Evolutionary conservation across 1,284 basidiomycete genomes (phyloP), one percentile per base, ranked within the genome.

Genomic region (Puccinia sorghi): DNA sequence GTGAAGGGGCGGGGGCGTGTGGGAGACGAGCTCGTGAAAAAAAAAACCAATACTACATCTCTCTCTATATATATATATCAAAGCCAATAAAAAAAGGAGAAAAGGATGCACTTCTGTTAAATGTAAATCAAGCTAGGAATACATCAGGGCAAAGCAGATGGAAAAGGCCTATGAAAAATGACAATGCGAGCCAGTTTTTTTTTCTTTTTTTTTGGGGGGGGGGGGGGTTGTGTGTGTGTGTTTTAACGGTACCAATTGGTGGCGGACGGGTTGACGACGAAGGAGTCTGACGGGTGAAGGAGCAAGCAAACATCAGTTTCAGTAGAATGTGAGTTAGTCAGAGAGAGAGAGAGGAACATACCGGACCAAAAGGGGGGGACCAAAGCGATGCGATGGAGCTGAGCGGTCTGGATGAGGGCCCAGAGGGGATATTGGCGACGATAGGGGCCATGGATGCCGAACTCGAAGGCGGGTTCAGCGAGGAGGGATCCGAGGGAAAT

Each of bases 301-400:
- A 70, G 13, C 11, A 54, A 54, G 7, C 1, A 32, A 69, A 25
- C n/a, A n/a, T n/a, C n/a, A n/a, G n/a, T n/a, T n/a, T n/a, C n/a
- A n/a, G n/a, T n/a, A 69, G 37, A 50, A 52, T 46, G 52, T 41
- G 32, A 13, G n/a, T 4, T 4, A 37, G 11, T 20, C 27, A 0
- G 20, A 41, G 17, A 25, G 32, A 54, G 48, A 54, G 37, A 43
- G 32, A 43, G 8, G 17, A 4, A 41, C 74, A 43, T 11, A 77
- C 74, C 74, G 41, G 22, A 41, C 75, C 75, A 78, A 17, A 78
- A 70, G 9, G 75, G 71, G 4, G 32, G 39, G 12, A 70, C 64
- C 8, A 78, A 41, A 3, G 9, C 27, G 20, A 78, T n/a, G n/a
- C 39, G 15, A 46, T 71, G 64, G 37, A 7, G 20, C 22, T 59